These are phyloP conservation scores for Diospyros kaki DNA, from an alignment of 148 eudicot species.

Conservation along the genomic window DNA sequence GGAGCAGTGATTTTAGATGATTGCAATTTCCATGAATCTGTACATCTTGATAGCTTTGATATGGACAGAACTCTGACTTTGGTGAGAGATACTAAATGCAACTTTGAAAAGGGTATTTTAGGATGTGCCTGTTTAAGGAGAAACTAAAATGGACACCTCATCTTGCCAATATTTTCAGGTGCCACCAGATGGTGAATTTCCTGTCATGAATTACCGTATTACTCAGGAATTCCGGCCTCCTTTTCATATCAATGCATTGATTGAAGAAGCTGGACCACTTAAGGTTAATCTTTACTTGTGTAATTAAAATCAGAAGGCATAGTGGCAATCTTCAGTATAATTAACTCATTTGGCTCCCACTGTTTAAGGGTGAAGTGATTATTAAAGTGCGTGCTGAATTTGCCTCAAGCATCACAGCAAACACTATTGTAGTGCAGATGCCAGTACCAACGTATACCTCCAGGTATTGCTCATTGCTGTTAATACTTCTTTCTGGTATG, in stretches of 20 bases:
- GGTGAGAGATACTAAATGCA: slow-evolving; percentile 43
- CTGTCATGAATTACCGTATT: slow-evolving; percentile 98
- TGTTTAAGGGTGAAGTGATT: slow-evolving; percentile 70
- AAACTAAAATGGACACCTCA: slow-evolving; percentile 2
- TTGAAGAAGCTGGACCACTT: slow-evolving; percentile 89
- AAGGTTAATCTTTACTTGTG: slow-evolving; percentile 39
- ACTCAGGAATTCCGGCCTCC: slow-evolving; percentile 98
- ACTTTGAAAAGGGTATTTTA: neutral
- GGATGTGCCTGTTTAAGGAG: neutral
- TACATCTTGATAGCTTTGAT: slow-evolving; percentile 88
- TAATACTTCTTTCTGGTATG: neutral
- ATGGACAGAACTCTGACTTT: slow-evolving; percentile 72
- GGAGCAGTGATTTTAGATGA: slow-evolving; percentile 88
- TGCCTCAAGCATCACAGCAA: slow-evolving; percentile 63
- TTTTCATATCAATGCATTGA: slow-evolving; percentile 68
- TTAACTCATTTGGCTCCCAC: slow-evolving; percentile 11
- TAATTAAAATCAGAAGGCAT: neutral
- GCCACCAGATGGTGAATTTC: slow-evolving; percentile 96
- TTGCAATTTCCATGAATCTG: slow-evolving; percentile 97
- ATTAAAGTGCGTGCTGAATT: slow-evolving; percentile 82
- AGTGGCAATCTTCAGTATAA: neutral
- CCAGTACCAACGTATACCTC: slow-evolving; percentile 72
- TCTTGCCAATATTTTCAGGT: slow-evolving; percentile 41
- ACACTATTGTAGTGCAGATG: slow-evolving; percentile 73
- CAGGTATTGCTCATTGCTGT: slow-evolving; percentile 41